Conservation (phyloP, 2,329 filamentous ascomycete species). For the Trichoderma sp. region DNA sequence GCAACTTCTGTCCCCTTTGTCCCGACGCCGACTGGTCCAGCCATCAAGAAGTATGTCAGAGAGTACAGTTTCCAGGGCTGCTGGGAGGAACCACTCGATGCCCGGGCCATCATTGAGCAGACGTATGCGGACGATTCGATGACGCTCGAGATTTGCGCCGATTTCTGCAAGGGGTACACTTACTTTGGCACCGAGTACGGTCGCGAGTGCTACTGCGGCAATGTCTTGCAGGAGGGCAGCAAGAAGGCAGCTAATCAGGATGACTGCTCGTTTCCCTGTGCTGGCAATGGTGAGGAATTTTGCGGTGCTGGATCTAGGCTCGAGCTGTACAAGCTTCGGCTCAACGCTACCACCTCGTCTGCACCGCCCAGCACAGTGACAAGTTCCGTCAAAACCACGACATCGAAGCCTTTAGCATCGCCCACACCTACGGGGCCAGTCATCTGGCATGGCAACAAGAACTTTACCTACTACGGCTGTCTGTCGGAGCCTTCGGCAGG, state of each 20-base stretch:
- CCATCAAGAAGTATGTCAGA: slow-evolving; percentile 1
- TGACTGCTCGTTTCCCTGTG: slow-evolving; percentile 42
- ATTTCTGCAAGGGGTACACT: slow-evolving; percentile 37
- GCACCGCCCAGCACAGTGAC: slow-evolving; percentile 15
- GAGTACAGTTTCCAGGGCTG: slow-evolving; percentile 43
- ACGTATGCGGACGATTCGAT: slow-evolving; percentile 40
- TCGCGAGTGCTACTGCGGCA: slow-evolving; percentile 46
- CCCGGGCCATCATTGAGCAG: slow-evolving; percentile 39
- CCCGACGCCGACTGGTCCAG: slow-evolving; percentile 33
- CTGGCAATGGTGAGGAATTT: slow-evolving; percentile 39
- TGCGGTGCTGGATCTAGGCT: slow-evolving; percentile 40
- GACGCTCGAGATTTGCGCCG: slow-evolving; percentile 42
- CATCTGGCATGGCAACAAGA: slow-evolving; percentile 41
- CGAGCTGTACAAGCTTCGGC: slow-evolving; percentile 35
- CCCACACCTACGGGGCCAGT: slow-evolving; percentile 35
- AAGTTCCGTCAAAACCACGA: neutral
- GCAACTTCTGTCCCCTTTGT: slow-evolving; percentile 36
- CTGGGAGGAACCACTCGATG: slow-evolving; percentile 40
- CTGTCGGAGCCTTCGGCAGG: slow-evolving; percentile 40
- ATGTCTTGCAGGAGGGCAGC: slow-evolving; percentile 37
- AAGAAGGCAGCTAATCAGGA: slow-evolving; percentile 36
- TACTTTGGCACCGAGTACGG: slow-evolving; percentile 44
- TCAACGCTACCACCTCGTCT: slow-evolving; percentile 7
- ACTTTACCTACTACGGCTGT: slow-evolving; percentile 45
- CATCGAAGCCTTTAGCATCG: slow-evolving; percentile 29